Evolutionary conservation across 441 rosid genomes (phyloP).

Genomic region (Gossypium schwendimanii): DNA sequence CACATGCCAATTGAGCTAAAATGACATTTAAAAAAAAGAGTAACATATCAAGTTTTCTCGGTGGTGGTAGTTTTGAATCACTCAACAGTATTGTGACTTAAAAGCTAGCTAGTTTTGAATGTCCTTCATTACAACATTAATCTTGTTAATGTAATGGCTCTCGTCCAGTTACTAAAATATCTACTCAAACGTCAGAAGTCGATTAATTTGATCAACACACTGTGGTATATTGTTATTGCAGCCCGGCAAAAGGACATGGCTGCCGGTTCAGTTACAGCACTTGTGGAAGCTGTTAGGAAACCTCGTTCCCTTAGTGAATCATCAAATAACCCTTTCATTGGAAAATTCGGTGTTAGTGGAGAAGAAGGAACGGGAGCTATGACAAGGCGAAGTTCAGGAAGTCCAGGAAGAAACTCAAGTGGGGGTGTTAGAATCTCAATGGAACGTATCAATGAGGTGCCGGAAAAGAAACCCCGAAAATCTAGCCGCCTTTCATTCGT

Average conservation of each 20-base stretch:
- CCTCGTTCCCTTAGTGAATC: slow-evolving; percentile 87
- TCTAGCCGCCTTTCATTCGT: slow-evolving; percentile 69
- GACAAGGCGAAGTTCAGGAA: slow-evolving; percentile 54
- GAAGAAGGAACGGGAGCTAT: slow-evolving; percentile 32
- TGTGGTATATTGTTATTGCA: slow-evolving; percentile 21
- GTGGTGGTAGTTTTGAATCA: too few species aligned
- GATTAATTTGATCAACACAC: neutral
- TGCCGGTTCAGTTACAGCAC: slow-evolving; percentile 64
- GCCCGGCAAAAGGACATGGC: slow-evolving; percentile 88
- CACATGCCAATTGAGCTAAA: too few species aligned
- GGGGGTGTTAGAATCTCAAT: slow-evolving; percentile 47
- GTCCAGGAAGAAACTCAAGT: slow-evolving; percentile 38
- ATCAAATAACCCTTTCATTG: slow-evolving; percentile 33
- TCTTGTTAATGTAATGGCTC: neutral
- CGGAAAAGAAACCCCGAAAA: slow-evolving; percentile 62
- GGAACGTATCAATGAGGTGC: slow-evolving; percentile 70
- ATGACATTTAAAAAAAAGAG: too few species aligned
- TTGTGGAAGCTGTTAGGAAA: slow-evolving; percentile 73
- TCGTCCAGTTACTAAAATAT: neutral
- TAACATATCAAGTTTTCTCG: too few species aligned
- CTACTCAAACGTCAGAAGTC: neutral
- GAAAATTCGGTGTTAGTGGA: slow-evolving; percentile 42
- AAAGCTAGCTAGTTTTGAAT: too few species aligned
- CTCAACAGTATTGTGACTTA: too few species aligned
- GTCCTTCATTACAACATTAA: too few species aligned